phyloP scores from a whole-genome alignment of 352 stramenopile genomes.

The Phytopythium chamaehyphon region DNA sequence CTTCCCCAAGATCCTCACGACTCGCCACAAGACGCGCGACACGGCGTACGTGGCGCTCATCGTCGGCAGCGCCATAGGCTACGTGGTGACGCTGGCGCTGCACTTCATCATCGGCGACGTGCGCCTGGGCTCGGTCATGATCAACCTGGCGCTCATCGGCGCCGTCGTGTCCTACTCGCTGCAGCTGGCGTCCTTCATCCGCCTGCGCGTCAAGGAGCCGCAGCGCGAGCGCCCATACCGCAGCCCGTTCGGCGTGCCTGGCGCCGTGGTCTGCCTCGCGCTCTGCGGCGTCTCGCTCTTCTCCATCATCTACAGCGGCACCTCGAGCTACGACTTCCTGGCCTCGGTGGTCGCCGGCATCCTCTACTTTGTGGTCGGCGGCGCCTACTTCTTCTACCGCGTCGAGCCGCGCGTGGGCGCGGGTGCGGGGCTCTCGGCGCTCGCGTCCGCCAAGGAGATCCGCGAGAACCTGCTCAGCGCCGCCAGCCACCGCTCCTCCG shows the following conservation, averaged over 20 bases:
- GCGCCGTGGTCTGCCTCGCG: slow-evolving; percentile 34
- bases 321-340: slow-evolving; percentile 51
- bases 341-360: slow-evolving; percentile 50
- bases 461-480: slow-evolving; percentile 36
- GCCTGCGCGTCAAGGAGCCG: slow-evolving; percentile 45
- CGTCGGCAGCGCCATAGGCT: slow-evolving; percentile 33
- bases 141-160: slow-evolving; percentile 67
- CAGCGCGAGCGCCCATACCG: slow-evolving; percentile 42
- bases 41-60: slow-evolving; percentile 59
- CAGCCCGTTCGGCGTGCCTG: slow-evolving; percentile 49
- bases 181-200: slow-evolving; percentile 55
- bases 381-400: slow-evolving; percentile 38
- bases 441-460: slow-evolving; percentile 19
- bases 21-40: slow-evolving; percentile 30
- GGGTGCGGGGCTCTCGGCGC: slow-evolving; percentile 8
- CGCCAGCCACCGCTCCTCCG: background rate
- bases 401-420: slow-evolving; percentile 29
- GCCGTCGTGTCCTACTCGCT: slow-evolving; percentile 63
- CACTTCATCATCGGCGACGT: slow-evolving; percentile 60
- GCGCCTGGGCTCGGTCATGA: slow-evolving; percentile 54
- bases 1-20: slow-evolving; percentile 46
- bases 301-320: slow-evolving; percentile 66
- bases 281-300: slow-evolving; percentile 44
- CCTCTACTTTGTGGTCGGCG: slow-evolving; percentile 47
- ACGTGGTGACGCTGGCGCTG: slow-evolving; percentile 42